These are phyloP conservation scores for Xylariaceae sp. DNA, from an alignment of 2,329 filamentous ascomycete species.

Conservation along the genomic window DNA sequence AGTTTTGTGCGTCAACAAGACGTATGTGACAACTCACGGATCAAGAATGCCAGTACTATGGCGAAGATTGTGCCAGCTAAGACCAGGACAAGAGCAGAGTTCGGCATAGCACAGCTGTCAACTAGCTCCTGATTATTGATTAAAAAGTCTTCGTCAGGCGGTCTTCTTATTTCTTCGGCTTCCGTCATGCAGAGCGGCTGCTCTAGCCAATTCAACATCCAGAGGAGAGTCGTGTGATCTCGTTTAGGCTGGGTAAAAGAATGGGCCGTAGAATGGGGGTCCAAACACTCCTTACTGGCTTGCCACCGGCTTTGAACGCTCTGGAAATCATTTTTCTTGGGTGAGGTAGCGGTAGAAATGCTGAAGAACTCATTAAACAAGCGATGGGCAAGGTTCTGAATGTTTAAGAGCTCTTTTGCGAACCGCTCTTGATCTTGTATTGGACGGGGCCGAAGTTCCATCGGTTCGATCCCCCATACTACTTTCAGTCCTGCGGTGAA, in stretches of 20 bases:
- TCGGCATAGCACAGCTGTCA: too few species aligned
- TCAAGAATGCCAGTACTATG: constrained; percentile 1
- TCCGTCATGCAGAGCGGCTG: too few species aligned
- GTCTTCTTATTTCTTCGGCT: too few species aligned
- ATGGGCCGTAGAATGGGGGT: neutral
- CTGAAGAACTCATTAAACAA: neutral
- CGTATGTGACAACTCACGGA: too few species aligned
- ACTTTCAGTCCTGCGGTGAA: neutral
- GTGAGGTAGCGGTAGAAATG: neutral
- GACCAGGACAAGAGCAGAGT: neutral
- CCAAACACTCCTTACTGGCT: neutral
- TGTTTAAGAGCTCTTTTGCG: neutral
- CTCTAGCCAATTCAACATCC: too few species aligned
- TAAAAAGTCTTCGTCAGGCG: too few species aligned
- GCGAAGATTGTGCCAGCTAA: constrained; percentile 1
- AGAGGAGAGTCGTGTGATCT: too few species aligned
- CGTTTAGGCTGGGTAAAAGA: too few species aligned
- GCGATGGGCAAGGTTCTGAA: neutral
- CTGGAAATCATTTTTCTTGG: neutral
- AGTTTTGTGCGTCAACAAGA: too few species aligned
- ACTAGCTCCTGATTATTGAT: too few species aligned
- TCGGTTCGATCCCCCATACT: neutral
- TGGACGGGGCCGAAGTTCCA: neutral
- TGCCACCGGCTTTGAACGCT: constrained; percentile 1
- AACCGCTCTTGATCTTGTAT: neutral